Evolutionary conservation across 257 asterid genomes (phyloP).

Genomic region (Ilex asprella): DNA sequence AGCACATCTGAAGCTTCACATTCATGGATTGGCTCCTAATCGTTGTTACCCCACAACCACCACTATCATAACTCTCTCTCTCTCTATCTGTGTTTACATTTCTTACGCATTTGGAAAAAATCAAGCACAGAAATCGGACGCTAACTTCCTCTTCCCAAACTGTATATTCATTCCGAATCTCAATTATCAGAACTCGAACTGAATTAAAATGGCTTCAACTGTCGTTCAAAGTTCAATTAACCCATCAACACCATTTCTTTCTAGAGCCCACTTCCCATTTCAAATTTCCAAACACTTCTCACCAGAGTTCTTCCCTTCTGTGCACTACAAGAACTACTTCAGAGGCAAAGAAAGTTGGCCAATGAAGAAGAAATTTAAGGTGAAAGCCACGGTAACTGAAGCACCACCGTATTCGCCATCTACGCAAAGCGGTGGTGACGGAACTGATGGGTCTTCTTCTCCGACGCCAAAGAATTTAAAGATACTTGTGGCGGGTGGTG

Average conservation of each 20-base stretch:
- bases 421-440: not conserved
- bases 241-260: slow-evolving; percentile 31
- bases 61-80: slow-evolving; percentile 1
- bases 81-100: not conserved
- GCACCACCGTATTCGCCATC: slow-evolving; percentile 7
- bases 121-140: not conserved
- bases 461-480: slow-evolving; percentile 45
- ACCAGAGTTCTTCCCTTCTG: slow-evolving; percentile 24
- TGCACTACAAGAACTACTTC: slow-evolving; percentile 13
- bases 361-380: slow-evolving; percentile 22
- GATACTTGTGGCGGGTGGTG: slow-evolving; percentile 92
- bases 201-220: slow-evolving; percentile 34
- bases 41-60: slow-evolving; percentile 36
- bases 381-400: slow-evolving; percentile 27
- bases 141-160: not conserved
- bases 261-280: slow-evolving; percentile 40
- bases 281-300: slow-evolving; percentile 26
- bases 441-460: slow-evolving; percentile 8
- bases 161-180: not conserved
- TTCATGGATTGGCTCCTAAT: slow-evolving; percentile 41
- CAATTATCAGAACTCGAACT: not conserved
- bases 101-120: not conserved
- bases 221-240: slow-evolving; percentile 40
- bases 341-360: slow-evolving; percentile 22
- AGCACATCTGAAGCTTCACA: slow-evolving; percentile 15